Evolutionary conservation across 225 moss, liverwort and hornwort genomes (phyloP).

Genomic region (Bryum argenteum): DNA sequence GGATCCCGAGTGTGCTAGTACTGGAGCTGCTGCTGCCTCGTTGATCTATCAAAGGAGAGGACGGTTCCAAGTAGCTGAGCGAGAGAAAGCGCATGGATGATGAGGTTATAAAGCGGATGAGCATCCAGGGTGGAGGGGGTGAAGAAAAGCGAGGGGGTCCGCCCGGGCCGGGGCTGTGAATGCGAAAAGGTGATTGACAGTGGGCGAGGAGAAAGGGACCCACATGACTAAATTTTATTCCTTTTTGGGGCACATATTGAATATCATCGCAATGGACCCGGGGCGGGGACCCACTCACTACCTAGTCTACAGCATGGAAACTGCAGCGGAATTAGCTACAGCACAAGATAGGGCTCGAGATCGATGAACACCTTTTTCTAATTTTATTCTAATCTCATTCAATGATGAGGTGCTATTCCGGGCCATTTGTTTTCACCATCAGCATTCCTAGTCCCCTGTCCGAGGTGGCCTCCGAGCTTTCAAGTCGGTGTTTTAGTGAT

Average conservation of each 20-base stretch:
- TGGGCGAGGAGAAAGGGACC: constrained; percentile 8
- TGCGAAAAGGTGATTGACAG: constrained; percentile 22
- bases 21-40: constrained; percentile 8
- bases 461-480: constrained; percentile 8
- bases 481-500: background rate
- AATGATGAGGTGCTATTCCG: constrained; percentile 28
- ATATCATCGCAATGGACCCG: background rate
- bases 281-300: too few species aligned
- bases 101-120: constrained; percentile 25
- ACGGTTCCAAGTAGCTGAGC: background rate
- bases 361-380: constrained; percentile 5
- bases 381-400: constrained; percentile 13
- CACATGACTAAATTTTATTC: background rate
- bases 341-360: background rate
- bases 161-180: constrained; percentile 18
- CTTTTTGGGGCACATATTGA: background rate
- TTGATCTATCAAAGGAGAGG: background rate
- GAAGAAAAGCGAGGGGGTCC: constrained; percentile 21
- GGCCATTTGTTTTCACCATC: background rate
- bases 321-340: background rate
- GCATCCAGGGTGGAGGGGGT: constrained; percentile 32
- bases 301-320: too few species aligned
- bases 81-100: background rate
- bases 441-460: background rate
- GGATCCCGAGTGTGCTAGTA: background rate